Conservation (phyloP, 805 yeast genomes). For the Priceomyces melissophilus region DNA sequence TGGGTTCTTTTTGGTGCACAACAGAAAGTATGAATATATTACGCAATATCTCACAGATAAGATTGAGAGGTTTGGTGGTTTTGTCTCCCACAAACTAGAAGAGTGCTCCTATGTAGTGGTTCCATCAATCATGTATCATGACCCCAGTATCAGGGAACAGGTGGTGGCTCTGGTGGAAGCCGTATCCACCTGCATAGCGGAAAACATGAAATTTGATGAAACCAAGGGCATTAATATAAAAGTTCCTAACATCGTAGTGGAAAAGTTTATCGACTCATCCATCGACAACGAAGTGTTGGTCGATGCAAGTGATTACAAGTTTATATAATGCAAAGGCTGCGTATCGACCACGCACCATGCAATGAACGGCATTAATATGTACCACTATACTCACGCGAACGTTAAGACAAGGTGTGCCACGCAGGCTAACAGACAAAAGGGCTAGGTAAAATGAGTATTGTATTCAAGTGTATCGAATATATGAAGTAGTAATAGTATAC, state of each 20-base stretch:
- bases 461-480: no score
- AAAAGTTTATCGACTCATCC: conserved; percentile 29
- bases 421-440: no score
- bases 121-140: conserved; percentile 11
- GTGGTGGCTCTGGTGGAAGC: conserved; percentile 8
- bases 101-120: conserved; percentile 41
- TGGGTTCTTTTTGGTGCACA: conserved; percentile 26
- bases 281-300: conserved; percentile 20
- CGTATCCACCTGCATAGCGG: conserved; percentile 14
- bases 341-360: no score
- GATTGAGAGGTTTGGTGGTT: conserved; percentile 44
- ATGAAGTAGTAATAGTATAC: no score
- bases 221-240: conserved; percentile 8
- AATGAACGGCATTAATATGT: no score
- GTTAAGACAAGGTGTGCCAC: no score
- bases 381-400: no score
- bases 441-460: no score
- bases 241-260: conserved; percentile 35
- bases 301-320: conserved; percentile 29
- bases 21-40: conserved; percentile 2
- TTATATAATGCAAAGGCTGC: conserved; percentile 2
- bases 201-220: conserved; percentile 9
- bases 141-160: conserved; percentile 6
- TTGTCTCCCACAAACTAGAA: conserved; percentile 17
- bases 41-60: conserved; percentile 20